Conservation (phyloP, 805 yeast genomes). For the Saccharomycopsis sp. region DNA sequence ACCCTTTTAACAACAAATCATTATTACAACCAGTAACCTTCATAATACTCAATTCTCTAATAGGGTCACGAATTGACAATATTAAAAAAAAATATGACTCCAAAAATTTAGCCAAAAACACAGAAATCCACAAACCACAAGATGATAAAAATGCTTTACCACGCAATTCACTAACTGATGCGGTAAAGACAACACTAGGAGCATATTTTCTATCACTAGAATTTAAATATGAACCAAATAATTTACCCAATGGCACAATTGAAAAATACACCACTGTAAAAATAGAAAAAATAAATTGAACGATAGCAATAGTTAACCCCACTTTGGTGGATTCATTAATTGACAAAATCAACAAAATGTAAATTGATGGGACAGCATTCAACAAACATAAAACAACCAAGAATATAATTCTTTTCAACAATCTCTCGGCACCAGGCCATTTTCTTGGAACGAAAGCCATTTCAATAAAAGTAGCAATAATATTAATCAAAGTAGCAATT, state of each 20-base stretch:
- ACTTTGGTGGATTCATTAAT: conserved; percentile 28
- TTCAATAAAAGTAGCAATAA: conserved; percentile 53
- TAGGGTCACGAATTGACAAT: conserved; percentile 63
- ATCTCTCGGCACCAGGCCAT: conserved; percentile 66
- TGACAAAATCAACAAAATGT: conserved; percentile 38
- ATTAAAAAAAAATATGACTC: conserved; percentile 79
- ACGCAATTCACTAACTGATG: conserved; percentile 44
- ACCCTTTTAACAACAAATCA: conserved; percentile 46
- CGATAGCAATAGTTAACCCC: conserved; percentile 40
- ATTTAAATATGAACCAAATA: conserved; percentile 39
- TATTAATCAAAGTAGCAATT: conserved; percentile 48
- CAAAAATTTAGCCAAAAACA: conserved; percentile 58
- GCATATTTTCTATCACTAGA: conserved; percentile 34
- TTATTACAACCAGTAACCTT: conserved; percentile 52
- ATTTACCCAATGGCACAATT: conserved; percentile 50
- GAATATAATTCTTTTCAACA: conserved; percentile 40
- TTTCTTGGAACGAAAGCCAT: conserved; percentile 58
- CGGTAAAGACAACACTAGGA: conserved; percentile 53
- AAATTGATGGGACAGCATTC: conserved; percentile 43
- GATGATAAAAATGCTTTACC: conserved; percentile 57
- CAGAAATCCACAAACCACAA: conserved; percentile 59
- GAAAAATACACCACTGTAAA: conserved; percentile 50
- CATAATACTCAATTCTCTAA: conserved; percentile 58
- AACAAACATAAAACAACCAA: conserved; percentile 37
- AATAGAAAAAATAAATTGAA: conserved; percentile 52